phyloP scores from a whole-genome alignment of 371 early-diverging fungal species.

The Blakeslea trispora region DNA sequence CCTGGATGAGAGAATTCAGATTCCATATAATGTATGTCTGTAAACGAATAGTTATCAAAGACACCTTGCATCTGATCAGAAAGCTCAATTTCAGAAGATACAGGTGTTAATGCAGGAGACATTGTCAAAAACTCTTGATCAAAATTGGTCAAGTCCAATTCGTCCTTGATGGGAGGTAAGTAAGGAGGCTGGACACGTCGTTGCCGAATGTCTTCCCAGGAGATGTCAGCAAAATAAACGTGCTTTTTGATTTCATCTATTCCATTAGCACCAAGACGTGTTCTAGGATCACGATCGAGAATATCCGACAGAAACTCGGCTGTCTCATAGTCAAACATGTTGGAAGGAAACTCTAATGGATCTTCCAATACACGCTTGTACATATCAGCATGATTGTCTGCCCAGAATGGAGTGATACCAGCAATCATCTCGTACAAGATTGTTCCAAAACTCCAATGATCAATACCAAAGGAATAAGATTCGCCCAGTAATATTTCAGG shows the following conservation, averaged over 20 bases:
- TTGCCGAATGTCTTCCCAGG: slow-evolving; percentile 71
- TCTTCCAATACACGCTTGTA: slow-evolving; percentile 80
- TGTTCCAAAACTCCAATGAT: slow-evolving; percentile 97
- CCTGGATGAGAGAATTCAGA: slow-evolving; percentile 4
- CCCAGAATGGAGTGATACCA: slow-evolving; percentile 81
- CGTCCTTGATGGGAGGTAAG: slow-evolving; percentile 53
- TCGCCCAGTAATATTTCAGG: slow-evolving; percentile 88
- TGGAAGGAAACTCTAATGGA: slow-evolving; percentile 72
- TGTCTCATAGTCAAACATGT: slow-evolving; percentile 57
- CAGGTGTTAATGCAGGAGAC: slow-evolving; percentile 53
- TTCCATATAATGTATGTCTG: slow-evolving; percentile 29
- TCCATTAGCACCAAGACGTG: slow-evolving; percentile 63
- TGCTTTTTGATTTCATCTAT: slow-evolving; percentile 70
- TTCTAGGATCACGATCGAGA: slow-evolving; percentile 64
- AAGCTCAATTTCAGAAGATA: slow-evolving; percentile 44
- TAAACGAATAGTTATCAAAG: slow-evolving; percentile 62
- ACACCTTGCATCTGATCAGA: slow-evolving; percentile 55
- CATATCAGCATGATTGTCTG: slow-evolving; percentile 77
- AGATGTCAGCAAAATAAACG: slow-evolving; percentile 65
- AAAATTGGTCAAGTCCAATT: slow-evolving; percentile 67
- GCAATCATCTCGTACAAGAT: slow-evolving; percentile 85
- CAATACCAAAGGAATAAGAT: slow-evolving; percentile 86
- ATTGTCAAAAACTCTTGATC: slow-evolving; percentile 51
- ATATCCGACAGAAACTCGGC: slow-evolving; percentile 62
- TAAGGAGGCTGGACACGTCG: slow-evolving; percentile 59